Evolutionary conservation across 768 basidiomycete genomes (phyloP).

Genomic region (Sutorius australiensis): DNA sequence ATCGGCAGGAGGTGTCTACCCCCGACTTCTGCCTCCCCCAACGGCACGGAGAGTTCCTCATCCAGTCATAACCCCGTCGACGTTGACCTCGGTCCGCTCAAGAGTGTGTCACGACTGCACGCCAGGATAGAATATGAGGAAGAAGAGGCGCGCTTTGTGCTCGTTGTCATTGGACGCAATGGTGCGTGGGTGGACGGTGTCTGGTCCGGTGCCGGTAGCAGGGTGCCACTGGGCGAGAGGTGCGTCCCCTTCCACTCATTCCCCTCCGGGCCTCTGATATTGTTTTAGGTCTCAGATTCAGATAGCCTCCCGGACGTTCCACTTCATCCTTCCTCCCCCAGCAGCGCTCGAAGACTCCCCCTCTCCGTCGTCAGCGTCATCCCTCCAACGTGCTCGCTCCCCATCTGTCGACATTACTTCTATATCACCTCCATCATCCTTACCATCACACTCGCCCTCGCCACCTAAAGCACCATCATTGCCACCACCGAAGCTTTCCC

Average conservation of each 20-base stretch:
- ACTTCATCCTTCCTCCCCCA: slow-evolving; percentile 92
- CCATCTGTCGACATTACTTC: slow-evolving; percentile 82
- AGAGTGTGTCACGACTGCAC: slow-evolving; percentile 96
- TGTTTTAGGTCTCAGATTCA: slow-evolving; percentile 82
- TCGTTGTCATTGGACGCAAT: slow-evolving; percentile 92
- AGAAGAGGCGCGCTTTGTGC: slow-evolving; percentile 81
- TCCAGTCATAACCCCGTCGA: slow-evolving; percentile 50
- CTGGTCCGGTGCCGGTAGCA: slow-evolving; percentile 88
- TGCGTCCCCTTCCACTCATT: slow-evolving; percentile 30
- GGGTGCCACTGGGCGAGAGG: slow-evolving; percentile 84
- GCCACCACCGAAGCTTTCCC: slow-evolving; percentile 43
- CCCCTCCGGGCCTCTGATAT: slow-evolving; percentile 8
- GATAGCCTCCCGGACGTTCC: slow-evolving; percentile 95
- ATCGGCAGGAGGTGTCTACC: slow-evolving; percentile 87
- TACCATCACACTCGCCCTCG: slow-evolving; percentile 72
- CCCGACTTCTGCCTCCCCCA: slow-evolving; percentile 48
- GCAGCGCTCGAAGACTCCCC: slow-evolving; percentile 76
- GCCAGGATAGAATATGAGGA: slow-evolving; percentile 94
- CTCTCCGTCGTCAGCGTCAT: slow-evolving; percentile 74
- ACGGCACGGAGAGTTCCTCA: slow-evolving; percentile 41
- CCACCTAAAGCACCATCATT: slow-evolving; percentile 45
- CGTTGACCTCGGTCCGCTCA: slow-evolving; percentile 91
- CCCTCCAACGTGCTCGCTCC: slow-evolving; percentile 63
- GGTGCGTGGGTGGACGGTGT: slow-evolving; percentile 97
- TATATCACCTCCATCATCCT: slow-evolving; percentile 77